Conservation (phyloP, 768 basidiomycete genomes). For the Naematelia aurantialba region DNA sequence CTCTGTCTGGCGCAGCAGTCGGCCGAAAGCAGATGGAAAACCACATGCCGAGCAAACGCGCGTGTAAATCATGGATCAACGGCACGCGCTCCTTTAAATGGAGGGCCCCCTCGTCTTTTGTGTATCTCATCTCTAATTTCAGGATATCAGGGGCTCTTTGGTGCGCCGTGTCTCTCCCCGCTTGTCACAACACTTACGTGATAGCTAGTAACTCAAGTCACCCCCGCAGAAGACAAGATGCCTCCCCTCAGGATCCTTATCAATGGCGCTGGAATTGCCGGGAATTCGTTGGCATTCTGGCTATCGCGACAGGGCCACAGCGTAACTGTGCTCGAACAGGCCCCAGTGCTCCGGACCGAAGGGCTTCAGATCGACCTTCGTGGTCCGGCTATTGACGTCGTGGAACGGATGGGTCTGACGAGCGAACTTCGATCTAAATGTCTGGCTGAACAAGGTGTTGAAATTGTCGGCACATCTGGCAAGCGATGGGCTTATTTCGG, state of each 20-base stretch:
- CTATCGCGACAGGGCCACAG: constrained; percentile 19
- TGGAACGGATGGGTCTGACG: constrained; percentile 32
- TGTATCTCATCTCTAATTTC: too few species aligned
- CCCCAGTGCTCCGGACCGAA: constrained; percentile 12
- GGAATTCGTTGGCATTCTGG: constrained; percentile 35
- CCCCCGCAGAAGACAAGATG: too few species aligned
- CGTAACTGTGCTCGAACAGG: constrained; percentile 40
- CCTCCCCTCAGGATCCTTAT: constrained; percentile 24
- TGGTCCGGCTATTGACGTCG: constrained; percentile 23
- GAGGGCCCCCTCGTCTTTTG: too few species aligned
- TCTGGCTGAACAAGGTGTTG: constrained; percentile 31
- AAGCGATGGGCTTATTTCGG: constrained; percentile 19
- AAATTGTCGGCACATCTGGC: constrained; percentile 24
- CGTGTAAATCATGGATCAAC: too few species aligned
- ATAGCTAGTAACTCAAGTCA: too few species aligned
- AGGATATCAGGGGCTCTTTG: too few species aligned
- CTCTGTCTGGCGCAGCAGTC: too few species aligned
- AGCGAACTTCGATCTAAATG: constrained; percentile 9
- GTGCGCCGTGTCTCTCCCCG: too few species aligned
- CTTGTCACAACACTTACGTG: too few species aligned
- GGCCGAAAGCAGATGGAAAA: too few species aligned
- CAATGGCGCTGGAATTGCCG: constrained; percentile 41
- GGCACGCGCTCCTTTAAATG: too few species aligned
- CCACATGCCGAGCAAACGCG: too few species aligned
- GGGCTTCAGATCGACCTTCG: constrained; percentile 44